Percentiles rank a stretch among this genome's conserved stretches.
phyloP scores from a whole-genome alignment of 257 asterid genomes.

The Jacaranda mimosifolia region DNA sequence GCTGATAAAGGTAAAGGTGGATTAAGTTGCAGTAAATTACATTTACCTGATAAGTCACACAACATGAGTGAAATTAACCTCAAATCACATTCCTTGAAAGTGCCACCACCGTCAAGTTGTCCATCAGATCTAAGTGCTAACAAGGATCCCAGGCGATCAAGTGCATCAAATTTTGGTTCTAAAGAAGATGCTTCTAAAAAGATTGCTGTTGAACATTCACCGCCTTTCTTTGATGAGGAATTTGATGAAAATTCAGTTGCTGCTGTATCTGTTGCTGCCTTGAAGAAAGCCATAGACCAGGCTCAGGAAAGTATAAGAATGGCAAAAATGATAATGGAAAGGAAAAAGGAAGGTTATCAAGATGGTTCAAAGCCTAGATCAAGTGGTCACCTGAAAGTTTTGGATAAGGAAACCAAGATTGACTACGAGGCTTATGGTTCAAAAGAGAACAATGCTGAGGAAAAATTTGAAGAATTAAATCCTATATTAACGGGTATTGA shows the following conservation, averaged over 20 bases:
- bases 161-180: constrained; percentile 45
- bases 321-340: constrained; percentile 85
- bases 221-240: constrained; percentile 73
- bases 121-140: constrained; percentile 41
- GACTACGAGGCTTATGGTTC: constrained; percentile 44
- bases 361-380: constrained; percentile 50
- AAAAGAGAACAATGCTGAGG: constrained; percentile 41
- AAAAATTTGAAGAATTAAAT: constrained; percentile 42
- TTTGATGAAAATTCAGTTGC: constrained; percentile 83
- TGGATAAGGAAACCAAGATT: constrained; percentile 44
- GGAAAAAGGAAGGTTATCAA: constrained; percentile 55
- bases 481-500: constrained; percentile 41
- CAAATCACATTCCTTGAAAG: constrained; percentile 50
- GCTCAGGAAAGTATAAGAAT: constrained; percentile 93
- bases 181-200: constrained; percentile 53
- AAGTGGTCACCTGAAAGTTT: constrained; percentile 44
- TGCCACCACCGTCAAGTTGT: constrained; percentile 45
- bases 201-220: constrained; percentile 44
- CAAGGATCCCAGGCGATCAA: constrained; percentile 45
- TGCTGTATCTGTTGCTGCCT: constrained; percentile 79
- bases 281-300: constrained; percentile 84
- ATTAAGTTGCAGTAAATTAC: constrained; percentile 48
- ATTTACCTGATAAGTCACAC: constrained; percentile 41
- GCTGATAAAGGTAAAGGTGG: constrained; percentile 51
- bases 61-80: constrained; percentile 41